Evolutionary conservation across 2,329 filamentous ascomycete species (phyloP).

Genomic region (Aureobasidium sp.): DNA sequence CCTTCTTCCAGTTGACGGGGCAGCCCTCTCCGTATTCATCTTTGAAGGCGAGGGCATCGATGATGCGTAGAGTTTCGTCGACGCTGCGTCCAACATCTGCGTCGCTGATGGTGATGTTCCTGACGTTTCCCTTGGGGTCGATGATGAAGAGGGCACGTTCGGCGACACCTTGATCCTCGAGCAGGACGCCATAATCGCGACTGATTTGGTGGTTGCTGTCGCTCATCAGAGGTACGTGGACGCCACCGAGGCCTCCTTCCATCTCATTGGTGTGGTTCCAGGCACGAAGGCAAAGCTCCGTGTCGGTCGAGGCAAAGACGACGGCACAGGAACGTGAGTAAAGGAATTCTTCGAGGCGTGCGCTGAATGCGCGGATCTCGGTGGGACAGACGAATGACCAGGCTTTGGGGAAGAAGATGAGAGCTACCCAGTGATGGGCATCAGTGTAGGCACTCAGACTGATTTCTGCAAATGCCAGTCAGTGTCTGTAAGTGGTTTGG

Average conservation of each 20-base stretch:
- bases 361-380: conserved; percentile 59
- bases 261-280: conserved; percentile 54
- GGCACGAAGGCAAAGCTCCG: conserved; percentile 51
- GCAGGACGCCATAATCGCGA: conserved; percentile 56
- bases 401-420: conserved; percentile 61
- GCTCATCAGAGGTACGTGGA: conserved; percentile 55
- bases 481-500: neutral
- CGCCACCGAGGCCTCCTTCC: conserved; percentile 55
- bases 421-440: conserved; percentile 52
- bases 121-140: conserved; percentile 54
- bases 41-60: conserved; percentile 45
- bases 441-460: conserved; percentile 25
- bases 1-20: conserved; percentile 30
- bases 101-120: conserved; percentile 60
- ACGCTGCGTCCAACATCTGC: conserved; percentile 58
- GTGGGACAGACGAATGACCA: conserved; percentile 63
- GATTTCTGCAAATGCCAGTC: conserved; percentile 21
- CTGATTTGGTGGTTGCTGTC: conserved; percentile 57
- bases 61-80: conserved; percentile 54
- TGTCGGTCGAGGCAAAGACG: conserved; percentile 56
- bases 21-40: conserved; percentile 37
- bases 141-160: conserved; percentile 61
- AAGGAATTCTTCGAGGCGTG: conserved; percentile 52
- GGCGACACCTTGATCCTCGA: conserved; percentile 58
- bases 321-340: conserved; percentile 52